phyloP scores from a whole-genome alignment of 331 rosid species.

The Cydonia oblonga region DNA sequence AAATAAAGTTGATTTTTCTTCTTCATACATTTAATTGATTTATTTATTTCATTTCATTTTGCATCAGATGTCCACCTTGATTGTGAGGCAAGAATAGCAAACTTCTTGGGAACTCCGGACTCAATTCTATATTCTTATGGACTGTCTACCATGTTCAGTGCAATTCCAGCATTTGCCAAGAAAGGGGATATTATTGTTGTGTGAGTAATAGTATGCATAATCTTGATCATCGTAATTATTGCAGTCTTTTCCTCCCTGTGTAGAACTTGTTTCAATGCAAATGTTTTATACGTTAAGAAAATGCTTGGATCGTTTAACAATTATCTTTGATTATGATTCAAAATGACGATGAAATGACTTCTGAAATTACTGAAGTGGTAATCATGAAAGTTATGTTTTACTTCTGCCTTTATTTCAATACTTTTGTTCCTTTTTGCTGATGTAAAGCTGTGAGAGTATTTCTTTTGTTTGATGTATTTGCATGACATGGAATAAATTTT shows the following conservation, averaged over 20 bases:
- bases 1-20: no score
- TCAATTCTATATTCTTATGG: conserved; percentile 94
- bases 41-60: not conserved
- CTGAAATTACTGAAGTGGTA: not conserved
- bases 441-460: no score
- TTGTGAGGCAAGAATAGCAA: conserved; percentile 93
- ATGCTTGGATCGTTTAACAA: not conserved
- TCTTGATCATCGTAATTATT: not conserved
- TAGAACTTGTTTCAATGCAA: not conserved
- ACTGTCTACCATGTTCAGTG: conserved; percentile 97
- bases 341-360: not conserved
- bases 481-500: not conserved
- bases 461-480: not conserved
- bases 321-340: not conserved
- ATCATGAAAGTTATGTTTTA: not conserved
- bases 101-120: conserved; percentile 94
- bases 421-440: not conserved
- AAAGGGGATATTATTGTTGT: conserved; percentile 86
- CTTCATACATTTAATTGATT: not conserved
- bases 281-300: not conserved
- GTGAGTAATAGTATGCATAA: conserved; percentile 42
- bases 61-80: conserved; percentile 90
- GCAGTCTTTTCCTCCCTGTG: not conserved
- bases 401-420: not conserved
- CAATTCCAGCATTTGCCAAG: conserved; percentile 92